Evolutionary conservation across 2,329 filamentous ascomycete genomes (phyloP).

Genomic region (Tolypocladium cylindrosporum): DNA sequence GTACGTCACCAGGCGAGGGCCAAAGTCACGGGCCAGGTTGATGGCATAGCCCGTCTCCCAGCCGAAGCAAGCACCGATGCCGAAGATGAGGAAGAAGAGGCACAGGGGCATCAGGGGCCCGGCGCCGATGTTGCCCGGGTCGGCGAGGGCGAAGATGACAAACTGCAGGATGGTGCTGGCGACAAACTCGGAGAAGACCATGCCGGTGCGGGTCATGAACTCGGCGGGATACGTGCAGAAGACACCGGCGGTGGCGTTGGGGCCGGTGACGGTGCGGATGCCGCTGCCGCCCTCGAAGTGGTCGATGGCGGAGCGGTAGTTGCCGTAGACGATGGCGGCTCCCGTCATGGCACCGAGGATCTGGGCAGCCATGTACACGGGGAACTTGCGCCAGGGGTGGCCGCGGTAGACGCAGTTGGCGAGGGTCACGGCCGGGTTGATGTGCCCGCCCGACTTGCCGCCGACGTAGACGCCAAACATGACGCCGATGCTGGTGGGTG

Average conservation of each 20-base stretch:
- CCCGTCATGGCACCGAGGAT: slow-evolving; percentile 57
- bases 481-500: slow-evolving; percentile 41
- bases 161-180: slow-evolving; percentile 60
- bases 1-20: slow-evolving; percentile 55
- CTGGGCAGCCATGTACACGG: slow-evolving; percentile 57
- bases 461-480: slow-evolving; percentile 61
- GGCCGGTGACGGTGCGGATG: slow-evolving; percentile 49
- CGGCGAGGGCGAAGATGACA: slow-evolving; percentile 59
- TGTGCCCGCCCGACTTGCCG: slow-evolving; percentile 55
- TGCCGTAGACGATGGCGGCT: slow-evolving; percentile 49
- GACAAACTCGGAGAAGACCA: slow-evolving; percentile 65
- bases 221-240: slow-evolving; percentile 63
- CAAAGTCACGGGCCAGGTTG: slow-evolving; percentile 64
- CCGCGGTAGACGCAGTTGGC: slow-evolving; percentile 59
- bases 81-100: slow-evolving; percentile 65
- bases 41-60: slow-evolving; percentile 72
- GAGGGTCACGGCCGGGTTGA: slow-evolving; percentile 64
- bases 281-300: slow-evolving; percentile 48
- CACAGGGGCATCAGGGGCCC: slow-evolving; percentile 46
- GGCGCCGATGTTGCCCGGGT: slow-evolving; percentile 45
- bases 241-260: slow-evolving; percentile 55
- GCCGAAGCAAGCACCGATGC: slow-evolving; percentile 62
- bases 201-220: slow-evolving; percentile 55
- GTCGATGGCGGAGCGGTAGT: slow-evolving; percentile 56
- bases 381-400: slow-evolving; percentile 60